Base-by-base conservation (phyloP, 306 rosid species). In the Castanopsis chinensis region DNA sequence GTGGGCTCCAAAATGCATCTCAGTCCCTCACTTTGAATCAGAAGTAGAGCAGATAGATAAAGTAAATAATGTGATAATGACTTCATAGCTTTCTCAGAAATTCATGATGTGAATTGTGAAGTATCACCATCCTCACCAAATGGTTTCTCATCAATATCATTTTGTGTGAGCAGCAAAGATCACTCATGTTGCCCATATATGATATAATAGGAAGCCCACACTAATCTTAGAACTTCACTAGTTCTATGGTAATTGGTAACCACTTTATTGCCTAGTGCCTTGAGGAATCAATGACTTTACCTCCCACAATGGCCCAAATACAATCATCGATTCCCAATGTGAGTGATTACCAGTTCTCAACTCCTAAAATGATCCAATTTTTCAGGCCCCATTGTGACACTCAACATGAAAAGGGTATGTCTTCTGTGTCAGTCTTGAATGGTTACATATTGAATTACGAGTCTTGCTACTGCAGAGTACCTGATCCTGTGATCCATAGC, bases 21-120 rank as follows among this genome's bases (percentile, higher is more conserved):
- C 45, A 71, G 75, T 10, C 53, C 79, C 63, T 28, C 54, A 14
- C 4, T 64, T 63, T 69, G 73, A 6, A 68, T 58, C 21, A 45
- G 74, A 52, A 69, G 60, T n/a, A 60, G 70, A 9, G 55, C 15
- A 57, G 75, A 18, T 73, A 79, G 60, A 75, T 64, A 53, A 79
- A 69, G 71, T 74, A 53, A 79, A 60, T 56, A 61, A 19, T 53
- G 37, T 68, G 80, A 77, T 77, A 59, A 65, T 73, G 82, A 67
- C 77, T 28, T 56, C 6, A 3, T 14, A 77, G 45, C 57, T 25
- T 53, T 74, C 63, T 27, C 37, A 17, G 23, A 59, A 69, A 41
- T 45, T 35, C 55, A 73, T 78, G 85, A 78, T 75, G 73, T 63
- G 83, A 33, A 23, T 12, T 15, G 14, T 49, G 23, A 81, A 72